Evolutionary conservation across 2,329 filamentous ascomycete species (phyloP).

Genomic region (Tolypocladium capitatum): DNA sequence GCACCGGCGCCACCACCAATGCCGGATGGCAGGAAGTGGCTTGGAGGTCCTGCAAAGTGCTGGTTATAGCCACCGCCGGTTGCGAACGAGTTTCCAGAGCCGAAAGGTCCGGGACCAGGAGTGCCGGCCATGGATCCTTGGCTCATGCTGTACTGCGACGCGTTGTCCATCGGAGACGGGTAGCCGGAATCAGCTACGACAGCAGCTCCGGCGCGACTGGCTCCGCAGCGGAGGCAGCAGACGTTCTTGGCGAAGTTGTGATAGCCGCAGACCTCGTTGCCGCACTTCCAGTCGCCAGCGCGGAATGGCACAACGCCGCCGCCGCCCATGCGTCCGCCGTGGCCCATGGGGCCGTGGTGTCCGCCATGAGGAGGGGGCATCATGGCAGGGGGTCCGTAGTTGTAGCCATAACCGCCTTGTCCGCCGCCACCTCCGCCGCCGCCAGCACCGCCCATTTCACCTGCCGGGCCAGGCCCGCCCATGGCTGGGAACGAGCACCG

Average conservation of each 20-base stretch:
- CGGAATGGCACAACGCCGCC: slow-evolving; percentile 90
- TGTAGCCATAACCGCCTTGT: slow-evolving; percentile 45
- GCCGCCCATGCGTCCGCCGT: slow-evolving; percentile 61
- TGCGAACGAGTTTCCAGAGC: slow-evolving; percentile 56
- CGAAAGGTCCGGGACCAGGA: slow-evolving; percentile 64
- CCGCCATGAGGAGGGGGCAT: slow-evolving; percentile 68
- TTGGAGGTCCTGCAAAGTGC: slow-evolving; percentile 77
- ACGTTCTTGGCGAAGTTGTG: slow-evolving; percentile 99
- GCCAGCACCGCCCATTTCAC: slow-evolving; percentile 45
- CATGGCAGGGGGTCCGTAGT: slow-evolving; percentile 61
- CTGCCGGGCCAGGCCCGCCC: slow-evolving; percentile 61
- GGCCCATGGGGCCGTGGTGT: slow-evolving; percentile 41
- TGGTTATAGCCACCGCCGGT: slow-evolving; percentile 54
- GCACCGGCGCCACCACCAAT: slow-evolving; percentile 55
- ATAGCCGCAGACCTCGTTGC: slow-evolving; percentile 91
- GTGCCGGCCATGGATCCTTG: slow-evolving; percentile 78
- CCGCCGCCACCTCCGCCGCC: not conserved
- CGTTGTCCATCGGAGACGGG: slow-evolving; percentile 77
- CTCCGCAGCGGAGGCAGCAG: slow-evolving; percentile 90
- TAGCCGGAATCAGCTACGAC: slow-evolving; percentile 91
- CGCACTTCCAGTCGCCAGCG: slow-evolving; percentile 97
- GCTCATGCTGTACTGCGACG: slow-evolving; percentile 72
- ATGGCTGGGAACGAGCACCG: slow-evolving; percentile 91
- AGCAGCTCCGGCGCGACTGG: slow-evolving; percentile 82
- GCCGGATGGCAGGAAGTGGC: slow-evolving; percentile 81